A percentile compares a stretch with the other conserved stretches of the same genome.
These are phyloP conservation scores for Vishniacozyma victoriae DNA, from an alignment of 768 basidiomycete species.

Conservation along the genomic window DNA sequence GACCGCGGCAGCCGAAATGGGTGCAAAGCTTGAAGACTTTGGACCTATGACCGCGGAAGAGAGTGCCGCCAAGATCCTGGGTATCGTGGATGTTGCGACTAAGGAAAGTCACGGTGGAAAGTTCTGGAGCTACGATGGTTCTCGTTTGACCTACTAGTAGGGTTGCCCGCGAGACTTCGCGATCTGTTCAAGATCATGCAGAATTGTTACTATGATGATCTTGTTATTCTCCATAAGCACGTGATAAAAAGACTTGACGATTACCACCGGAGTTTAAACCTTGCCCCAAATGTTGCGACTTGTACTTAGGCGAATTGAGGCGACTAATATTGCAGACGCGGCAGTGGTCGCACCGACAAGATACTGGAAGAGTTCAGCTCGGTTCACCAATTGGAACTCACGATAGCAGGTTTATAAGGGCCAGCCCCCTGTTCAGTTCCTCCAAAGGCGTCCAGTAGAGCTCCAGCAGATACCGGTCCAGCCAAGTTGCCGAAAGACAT, in stretches of 20 bases:
- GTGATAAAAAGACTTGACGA: too few relatives aligned
- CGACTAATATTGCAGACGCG: background rate
- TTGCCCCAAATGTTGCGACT: background rate
- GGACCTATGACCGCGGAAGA: background rate
- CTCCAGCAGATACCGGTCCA: slow-evolving; percentile 17
- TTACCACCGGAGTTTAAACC: too few relatives aligned
- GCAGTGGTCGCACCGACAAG: background rate
- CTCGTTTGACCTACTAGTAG: background rate
- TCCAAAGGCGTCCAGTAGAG: slow-evolving; percentile 20
- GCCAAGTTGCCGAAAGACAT: slow-evolving; percentile 17
- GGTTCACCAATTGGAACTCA: slow-evolving; percentile 1
- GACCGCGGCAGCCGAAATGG: background rate
- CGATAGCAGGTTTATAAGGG: slow-evolving; percentile 18
- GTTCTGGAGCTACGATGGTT: slow-evolving; percentile 6
- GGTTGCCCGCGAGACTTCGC: too few relatives aligned
- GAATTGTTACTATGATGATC: too few relatives aligned
- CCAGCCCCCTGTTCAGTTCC: slow-evolving; percentile 10
- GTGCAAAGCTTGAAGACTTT: background rate
- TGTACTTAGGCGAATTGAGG: background rate
- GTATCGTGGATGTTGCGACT: slow-evolving; percentile 5
- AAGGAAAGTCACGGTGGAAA: slow-evolving; percentile 5
- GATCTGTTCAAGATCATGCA: too few relatives aligned
- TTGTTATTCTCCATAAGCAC: too few relatives aligned
- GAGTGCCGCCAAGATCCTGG: slow-evolving; percentile 7
- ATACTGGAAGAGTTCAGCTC: background rate